These are phyloP conservation scores for Huiozyma sinensis DNA, from an alignment of 805 yeast species.

Conservation along the genomic window DNA sequence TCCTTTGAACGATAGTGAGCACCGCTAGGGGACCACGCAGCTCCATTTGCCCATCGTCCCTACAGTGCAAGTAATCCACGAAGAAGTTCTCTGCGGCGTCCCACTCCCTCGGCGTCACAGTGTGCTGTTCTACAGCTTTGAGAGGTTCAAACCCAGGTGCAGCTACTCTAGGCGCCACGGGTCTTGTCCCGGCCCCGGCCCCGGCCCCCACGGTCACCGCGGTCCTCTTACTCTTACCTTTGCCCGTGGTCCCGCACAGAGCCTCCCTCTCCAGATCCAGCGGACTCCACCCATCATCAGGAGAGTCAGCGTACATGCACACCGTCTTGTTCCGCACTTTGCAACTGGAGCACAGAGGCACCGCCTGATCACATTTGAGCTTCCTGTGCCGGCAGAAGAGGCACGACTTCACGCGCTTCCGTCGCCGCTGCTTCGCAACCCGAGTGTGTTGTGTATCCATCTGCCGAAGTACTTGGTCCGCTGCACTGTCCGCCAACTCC, in stretches of 20 bases:
- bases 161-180: neutral
- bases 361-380: conserved; percentile 20
- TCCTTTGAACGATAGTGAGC: conserved; percentile 8
- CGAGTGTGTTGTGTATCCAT: no score
- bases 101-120: neutral
- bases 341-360: conserved; percentile 22
- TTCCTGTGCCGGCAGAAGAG: conserved; percentile 21
- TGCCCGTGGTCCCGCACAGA: neutral
- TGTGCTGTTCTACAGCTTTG: neutral
- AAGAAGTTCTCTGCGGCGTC: conserved; percentile 6
- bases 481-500: no score
- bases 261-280: neutral
- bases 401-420: conserved; percentile 20
- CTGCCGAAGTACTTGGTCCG: no score
- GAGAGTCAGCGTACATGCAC: conserved; percentile 10
- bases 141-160: neutral
- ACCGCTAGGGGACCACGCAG: conserved; percentile 25
- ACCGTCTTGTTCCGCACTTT: conserved; percentile 7
- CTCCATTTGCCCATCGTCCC: conserved; percentile 13
- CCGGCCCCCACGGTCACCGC: neutral
- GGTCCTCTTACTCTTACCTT: neutral
- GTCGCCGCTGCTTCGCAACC: conserved; percentile 3
- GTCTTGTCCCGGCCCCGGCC: neutral
- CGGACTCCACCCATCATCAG: neutral
- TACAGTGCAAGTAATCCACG: conserved; percentile 8